Percentiles rank a stretch among this genome's conserved stretches.
Conservation (phyloP, 106 monocot genomes). For the Allium sativum region DNA sequence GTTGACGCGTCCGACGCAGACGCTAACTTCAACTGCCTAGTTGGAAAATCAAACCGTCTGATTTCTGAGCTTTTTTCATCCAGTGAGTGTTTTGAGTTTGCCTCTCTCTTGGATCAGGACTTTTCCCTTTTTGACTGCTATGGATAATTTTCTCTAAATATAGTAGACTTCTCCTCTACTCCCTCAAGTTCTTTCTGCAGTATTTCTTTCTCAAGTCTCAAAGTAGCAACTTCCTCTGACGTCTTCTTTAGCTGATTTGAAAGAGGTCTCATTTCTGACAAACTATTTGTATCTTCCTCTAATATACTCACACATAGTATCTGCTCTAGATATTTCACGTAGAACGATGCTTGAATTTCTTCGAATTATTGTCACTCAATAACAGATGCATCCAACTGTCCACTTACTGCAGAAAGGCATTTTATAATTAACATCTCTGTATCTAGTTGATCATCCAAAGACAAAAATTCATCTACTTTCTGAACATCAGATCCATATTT, state of each 20-base stretch:
- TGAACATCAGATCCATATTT: constrained; percentile 39
- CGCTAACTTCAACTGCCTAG: too few relatives aligned
- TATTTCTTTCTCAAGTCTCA: constrained; percentile 62
- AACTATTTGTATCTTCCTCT: constrained; percentile 50
- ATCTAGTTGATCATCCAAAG: constrained; percentile 35
- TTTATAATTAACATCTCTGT: constrained; percentile 26
- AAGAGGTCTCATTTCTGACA: constrained; percentile 25
- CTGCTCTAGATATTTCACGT: constrained; percentile 36
- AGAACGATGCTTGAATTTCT: constrained; percentile 48
- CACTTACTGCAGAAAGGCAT: constrained; percentile 29
- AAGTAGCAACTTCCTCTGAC: constrained; percentile 21
- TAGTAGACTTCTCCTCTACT: constrained; percentile 56
- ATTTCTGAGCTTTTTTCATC: constrained; percentile 80
- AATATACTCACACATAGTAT: constrained; percentile 39
- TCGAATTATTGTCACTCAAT: constrained; percentile 26
- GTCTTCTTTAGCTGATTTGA: constrained; percentile 29
- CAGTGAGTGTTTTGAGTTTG: constrained; percentile 45
- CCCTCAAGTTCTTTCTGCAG: constrained; percentile 57
- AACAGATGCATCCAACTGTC: constrained; percentile 23
- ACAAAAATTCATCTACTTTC: constrained; percentile 23
- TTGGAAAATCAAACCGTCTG: too few relatives aligned
- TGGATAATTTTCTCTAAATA: constrained; percentile 74
- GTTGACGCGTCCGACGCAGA: too few relatives aligned
- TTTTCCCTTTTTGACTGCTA: constrained; percentile 97
- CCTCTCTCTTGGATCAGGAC: constrained; percentile 87